These are phyloP conservation scores for Guadua angustifolia DNA, from an alignment of 176 grass and related monocot species.

Conservation along the genomic window DNA sequence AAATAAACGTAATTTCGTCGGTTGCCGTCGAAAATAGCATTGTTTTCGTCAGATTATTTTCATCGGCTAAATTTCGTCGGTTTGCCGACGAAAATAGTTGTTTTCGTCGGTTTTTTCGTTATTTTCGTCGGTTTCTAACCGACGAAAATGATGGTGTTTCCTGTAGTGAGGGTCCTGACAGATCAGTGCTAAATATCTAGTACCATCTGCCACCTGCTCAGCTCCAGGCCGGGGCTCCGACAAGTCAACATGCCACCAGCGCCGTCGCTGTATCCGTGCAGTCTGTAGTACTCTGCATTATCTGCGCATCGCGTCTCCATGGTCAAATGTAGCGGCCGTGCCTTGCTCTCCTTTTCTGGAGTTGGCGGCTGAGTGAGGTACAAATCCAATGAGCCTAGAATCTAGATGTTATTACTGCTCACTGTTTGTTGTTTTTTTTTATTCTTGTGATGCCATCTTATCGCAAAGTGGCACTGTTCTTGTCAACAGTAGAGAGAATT, in stretches of 20 bases:
- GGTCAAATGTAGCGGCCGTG: slow-evolving; percentile 40
- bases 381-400: slow-evolving; percentile 20
- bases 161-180: neutral
- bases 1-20: too few species aligned
- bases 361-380: neutral
- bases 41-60: too few species aligned
- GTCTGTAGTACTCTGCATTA: neutral
- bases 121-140: too few species aligned
- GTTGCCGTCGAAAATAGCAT: too few species aligned
- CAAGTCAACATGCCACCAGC: neutral
- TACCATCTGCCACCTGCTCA: neutral
- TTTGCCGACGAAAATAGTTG: too few species aligned
- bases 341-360: neutral
- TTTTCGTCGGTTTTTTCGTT: too few species aligned
- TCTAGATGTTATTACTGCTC: neutral
- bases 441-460: neutral
- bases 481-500: neutral
- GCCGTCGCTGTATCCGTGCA: slow-evolving; percentile 1
- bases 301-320: neutral
- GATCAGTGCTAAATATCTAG: slow-evolving; percentile 28
- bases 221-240: neutral
- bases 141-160: too few species aligned
- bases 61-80: too few species aligned
- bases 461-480: neutral
- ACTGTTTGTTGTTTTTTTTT: neutral